These are phyloP conservation scores for Thozetella sp. DNA, from an alignment of 495 filamentous ascomycete genomes.

Conservation along the genomic window DNA sequence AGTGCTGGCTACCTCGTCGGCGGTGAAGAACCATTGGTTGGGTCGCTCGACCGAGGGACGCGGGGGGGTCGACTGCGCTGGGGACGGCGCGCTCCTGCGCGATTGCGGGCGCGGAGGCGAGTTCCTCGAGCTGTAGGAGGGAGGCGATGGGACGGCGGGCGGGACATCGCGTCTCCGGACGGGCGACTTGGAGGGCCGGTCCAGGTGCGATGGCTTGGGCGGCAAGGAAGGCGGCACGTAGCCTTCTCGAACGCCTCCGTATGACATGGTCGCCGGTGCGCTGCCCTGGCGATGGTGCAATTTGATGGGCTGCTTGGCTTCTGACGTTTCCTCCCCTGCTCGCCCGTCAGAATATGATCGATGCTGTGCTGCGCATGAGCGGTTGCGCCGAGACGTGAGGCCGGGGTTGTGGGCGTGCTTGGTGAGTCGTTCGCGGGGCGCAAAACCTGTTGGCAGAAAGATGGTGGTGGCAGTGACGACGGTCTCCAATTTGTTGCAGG, in stretches of 20 bases:
- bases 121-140: slow-evolving; percentile 44
- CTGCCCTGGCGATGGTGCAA: not conserved
- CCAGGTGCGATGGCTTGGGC: slow-evolving; percentile 35
- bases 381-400: not conserved
- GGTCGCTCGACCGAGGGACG: slow-evolving; percentile 25
- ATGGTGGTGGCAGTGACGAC: not conserved
- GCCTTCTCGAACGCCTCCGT: slow-evolving; percentile 47
- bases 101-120: slow-evolving; percentile 51
- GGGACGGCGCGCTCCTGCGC: slow-evolving; percentile 38
- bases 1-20: slow-evolving; percentile 77
- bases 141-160: slow-evolving; percentile 54
- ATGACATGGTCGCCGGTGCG: slow-evolving; percentile 40
- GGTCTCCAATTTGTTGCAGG: not conserved
- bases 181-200: slow-evolving; percentile 43
- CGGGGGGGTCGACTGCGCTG: slow-evolving; percentile 31
- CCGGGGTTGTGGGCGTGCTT: slow-evolving; percentile 4
- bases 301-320: slow-evolving; percentile 2
- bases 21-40: slow-evolving; percentile 87
- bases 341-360: slow-evolving; percentile 12
- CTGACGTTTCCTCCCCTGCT: slow-evolving; percentile 16
- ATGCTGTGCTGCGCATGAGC: slow-evolving; percentile 9
- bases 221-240: slow-evolving; percentile 42
- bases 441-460: not conserved
- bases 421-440: slow-evolving; percentile 2
- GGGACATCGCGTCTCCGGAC: slow-evolving; percentile 48